Percentiles rank a stretch among this genome's conserved stretches.
Conservation (phyloP, 192 early-diverging fungal genomes). For the Funneliformis mosseae region DNA sequence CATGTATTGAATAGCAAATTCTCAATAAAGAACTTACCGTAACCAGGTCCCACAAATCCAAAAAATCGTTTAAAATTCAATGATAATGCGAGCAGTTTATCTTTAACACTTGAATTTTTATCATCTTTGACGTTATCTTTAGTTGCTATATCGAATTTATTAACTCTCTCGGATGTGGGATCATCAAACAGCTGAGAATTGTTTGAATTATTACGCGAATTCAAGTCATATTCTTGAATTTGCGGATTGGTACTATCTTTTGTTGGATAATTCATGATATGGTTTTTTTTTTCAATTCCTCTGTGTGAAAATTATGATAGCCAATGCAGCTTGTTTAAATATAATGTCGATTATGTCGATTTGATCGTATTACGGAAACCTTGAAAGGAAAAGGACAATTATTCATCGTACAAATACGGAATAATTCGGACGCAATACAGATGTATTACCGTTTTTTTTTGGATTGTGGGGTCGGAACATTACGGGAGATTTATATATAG, state of each 20-base stretch:
- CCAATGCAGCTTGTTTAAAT: background rate
- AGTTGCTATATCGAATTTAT: background rate
- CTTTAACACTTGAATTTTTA: background rate
- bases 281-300: background rate
- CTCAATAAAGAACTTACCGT: conserved; percentile 40
- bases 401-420: background rate
- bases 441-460: background rate
- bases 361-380: too few species aligned
- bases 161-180: background rate
- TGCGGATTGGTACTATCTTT: background rate
- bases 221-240: background rate
- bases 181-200: too few species aligned
- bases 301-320: too few species aligned
- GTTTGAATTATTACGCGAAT: background rate
- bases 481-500: background rate
- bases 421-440: background rate
- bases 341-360: background rate
- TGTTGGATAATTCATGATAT: background rate
- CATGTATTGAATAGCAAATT: background rate
- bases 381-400: background rate
- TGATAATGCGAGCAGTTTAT: background rate
- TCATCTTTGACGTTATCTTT: background rate
- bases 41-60: conserved; percentile 50
- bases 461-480: background rate
- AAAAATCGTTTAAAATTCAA: conserved; percentile 41